Base-by-base conservation (phyloP, 2,329 filamentous ascomycete species). In the Orbilia quercus region DNA sequence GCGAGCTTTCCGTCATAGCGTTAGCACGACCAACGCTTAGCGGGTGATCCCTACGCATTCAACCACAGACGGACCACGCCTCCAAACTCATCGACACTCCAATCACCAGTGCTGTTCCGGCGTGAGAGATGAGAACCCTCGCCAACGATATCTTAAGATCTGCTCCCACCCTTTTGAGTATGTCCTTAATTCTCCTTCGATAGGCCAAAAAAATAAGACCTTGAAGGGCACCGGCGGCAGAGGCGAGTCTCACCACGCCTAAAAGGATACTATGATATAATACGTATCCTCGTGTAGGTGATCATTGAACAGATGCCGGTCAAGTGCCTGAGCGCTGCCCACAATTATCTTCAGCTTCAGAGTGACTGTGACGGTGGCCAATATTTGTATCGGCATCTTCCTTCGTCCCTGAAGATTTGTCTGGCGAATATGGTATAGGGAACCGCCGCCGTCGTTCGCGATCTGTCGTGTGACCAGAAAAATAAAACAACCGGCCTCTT, bases 1-100 rank as follows among this genome's bases (percentile, higher is more conserved):
- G 55, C 54, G 28, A 73, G 55, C 54, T 62, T 59, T 73, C 67
- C 59, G 45, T 65, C 67, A 57, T 72, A 64, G 60, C 58, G 58
- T 40, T 72, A 55, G 69, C 28, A n/a, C 59, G 59, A 44, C 60
- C 55, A 50, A 65, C 59, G 60, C 69, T 44, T 51, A 73, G 54
- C 60, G 48, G 69, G 31, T 66, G 69, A 73, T 66, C 60, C 40
- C 47, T 66, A 59, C 54, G 54, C 57, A 62, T 73, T 66, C 55
- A n/a, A 59, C 38, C 58, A 64, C 34, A 47, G 45, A 38, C 48
- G 57, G 28, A 63, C 22, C 53, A 57, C 36, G 48, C 69, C 45
- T 25, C 53, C 25, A 25, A 40, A 16, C 20, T 18, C 38, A n/a
- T 45, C 6, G 28, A 7, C 18, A 53, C 53, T n/a, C 67, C 58